phyloP scores from a whole-genome alignment of 73 alveolate species.

The Paramecium sexaurelia region DNA sequence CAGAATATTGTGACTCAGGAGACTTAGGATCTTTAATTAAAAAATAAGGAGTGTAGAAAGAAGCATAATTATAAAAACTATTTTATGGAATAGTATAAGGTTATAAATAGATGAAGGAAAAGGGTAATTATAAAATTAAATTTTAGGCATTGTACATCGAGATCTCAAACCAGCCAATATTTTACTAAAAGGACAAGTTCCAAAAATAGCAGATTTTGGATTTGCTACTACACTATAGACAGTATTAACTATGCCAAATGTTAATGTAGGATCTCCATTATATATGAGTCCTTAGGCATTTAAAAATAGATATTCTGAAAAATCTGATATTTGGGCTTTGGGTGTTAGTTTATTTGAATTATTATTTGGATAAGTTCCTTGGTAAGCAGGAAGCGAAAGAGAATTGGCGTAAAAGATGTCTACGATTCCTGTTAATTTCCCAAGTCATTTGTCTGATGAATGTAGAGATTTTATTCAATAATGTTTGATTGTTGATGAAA shows the following conservation, averaged over 20 bases:
- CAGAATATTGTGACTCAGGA: slow-evolving; percentile 65
- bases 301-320: slow-evolving; percentile 62
- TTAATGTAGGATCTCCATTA: slow-evolving; percentile 67
- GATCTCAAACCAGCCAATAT: slow-evolving; percentile 69
- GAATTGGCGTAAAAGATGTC: slow-evolving; percentile 34
- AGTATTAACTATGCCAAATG: slow-evolving; percentile 17
- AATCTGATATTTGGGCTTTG: slow-evolving; percentile 66
- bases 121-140: not conserved
- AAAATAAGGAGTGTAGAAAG: slow-evolving; percentile 15
- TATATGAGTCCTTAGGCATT: slow-evolving; percentile 68
- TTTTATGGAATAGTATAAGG: slow-evolving; percentile 43
- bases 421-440: slow-evolving; percentile 3
- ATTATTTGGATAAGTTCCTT: slow-evolving; percentile 59
- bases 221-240: slow-evolving; percentile 51
- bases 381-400: slow-evolving; percentile 48
- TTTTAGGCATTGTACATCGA: slow-evolving; percentile 55
- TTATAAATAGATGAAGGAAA: slow-evolving; percentile 42
- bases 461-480: slow-evolving; percentile 62
- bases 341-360: slow-evolving; percentile 63
- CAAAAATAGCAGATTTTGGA: slow-evolving; percentile 70
- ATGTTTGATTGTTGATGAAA: slow-evolving; percentile 60
- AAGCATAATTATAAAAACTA: not conserved
- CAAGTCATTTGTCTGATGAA: slow-evolving; percentile 58
- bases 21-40: slow-evolving; percentile 12
- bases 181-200: slow-evolving; percentile 25